Evolutionary conservation across 805 yeast genomes (phyloP).

Genomic region (Nematodospora valgi): DNA sequence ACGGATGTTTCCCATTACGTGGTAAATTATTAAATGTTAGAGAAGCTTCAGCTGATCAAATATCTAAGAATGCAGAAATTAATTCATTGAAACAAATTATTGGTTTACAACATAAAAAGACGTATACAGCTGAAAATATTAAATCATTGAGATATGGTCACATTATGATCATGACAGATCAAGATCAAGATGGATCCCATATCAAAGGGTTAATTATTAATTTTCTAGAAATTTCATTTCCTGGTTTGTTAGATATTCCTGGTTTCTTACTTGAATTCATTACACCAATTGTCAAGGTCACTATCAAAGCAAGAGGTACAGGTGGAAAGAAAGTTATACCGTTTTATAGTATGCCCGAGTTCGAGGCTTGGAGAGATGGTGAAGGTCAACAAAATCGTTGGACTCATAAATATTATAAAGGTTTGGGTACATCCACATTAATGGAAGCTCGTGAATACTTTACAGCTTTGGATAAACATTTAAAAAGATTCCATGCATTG

Average conservation of each 20-base stretch:
- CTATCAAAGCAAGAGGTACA: conserved; percentile 58
- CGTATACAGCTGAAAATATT: conserved; percentile 58
- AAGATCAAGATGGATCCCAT: conserved; percentile 98
- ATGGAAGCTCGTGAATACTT: conserved; percentile 87
- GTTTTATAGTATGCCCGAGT: conserved; percentile 94
- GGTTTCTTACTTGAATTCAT: conserved; percentile 92
- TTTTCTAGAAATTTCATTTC: conserved; percentile 89
- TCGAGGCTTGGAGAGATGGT: conserved; percentile 85
- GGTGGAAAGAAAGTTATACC: conserved; percentile 56
- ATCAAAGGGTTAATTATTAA: conserved; percentile 94
- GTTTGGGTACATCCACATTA: conserved; percentile 91
- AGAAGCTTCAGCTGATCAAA: conserved; percentile 95
- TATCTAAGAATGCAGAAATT: conserved; percentile 88
- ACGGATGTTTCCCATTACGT: conserved; percentile 92
- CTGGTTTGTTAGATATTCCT: conserved; percentile 85
- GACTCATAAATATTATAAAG: conserved; percentile 95
- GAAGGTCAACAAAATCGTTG: conserved; percentile 75
- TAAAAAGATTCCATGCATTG: conserved; percentile 79
- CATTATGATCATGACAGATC: conserved; percentile 99
- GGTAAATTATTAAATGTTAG: conserved; percentile 95
- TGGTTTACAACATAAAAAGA: conserved; percentile 91
- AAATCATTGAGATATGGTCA: conserved; percentile 88
- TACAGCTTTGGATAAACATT: conserved; percentile 76
- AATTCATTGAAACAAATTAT: conserved; percentile 93
- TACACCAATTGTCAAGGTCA: conserved; percentile 93